These are phyloP conservation scores for Cajanus cajan DNA, from an alignment of 306 rosid genomes.

Conservation along the genomic window DNA sequence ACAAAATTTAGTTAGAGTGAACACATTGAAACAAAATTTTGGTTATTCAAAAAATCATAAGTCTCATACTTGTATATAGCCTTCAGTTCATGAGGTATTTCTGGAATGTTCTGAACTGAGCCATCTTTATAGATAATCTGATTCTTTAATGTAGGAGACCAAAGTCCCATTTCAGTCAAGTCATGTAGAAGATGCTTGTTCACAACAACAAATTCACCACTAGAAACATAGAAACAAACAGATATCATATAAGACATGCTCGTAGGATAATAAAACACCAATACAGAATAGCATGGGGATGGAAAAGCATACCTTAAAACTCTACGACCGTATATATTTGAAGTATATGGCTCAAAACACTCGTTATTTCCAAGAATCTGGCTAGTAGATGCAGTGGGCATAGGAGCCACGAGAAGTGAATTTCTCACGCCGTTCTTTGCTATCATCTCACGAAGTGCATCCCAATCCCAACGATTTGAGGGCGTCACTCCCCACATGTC, in stretches of 20 bases:
- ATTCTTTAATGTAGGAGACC: constrained; percentile 75
- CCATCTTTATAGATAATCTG: constrained; percentile 66
- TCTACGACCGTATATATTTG: constrained; percentile 75
- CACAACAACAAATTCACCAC: constrained; percentile 93
- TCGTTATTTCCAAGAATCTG: constrained; percentile 92
- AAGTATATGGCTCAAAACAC: constrained; percentile 90
- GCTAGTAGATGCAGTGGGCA: constrained; percentile 96
- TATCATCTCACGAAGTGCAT: constrained; percentile 48
- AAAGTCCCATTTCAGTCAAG: constrained; percentile 76
- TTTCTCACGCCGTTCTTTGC: constrained; percentile 63
- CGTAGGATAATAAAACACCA: not conserved
- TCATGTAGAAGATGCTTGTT: constrained; percentile 88
- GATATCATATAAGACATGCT: not conserved
- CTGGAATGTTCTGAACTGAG: constrained; percentile 61
- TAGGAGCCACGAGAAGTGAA: constrained; percentile 85
- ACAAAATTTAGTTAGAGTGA: constrained; percentile 28
- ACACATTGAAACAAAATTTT: not conserved
- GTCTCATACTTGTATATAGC: constrained; percentile 64
- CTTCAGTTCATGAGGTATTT: constrained; percentile 67
- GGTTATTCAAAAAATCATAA: not conserved
- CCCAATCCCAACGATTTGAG: constrained; percentile 75
- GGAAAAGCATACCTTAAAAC: constrained; percentile 63
- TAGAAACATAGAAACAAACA: constrained; percentile 29
- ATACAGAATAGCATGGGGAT: not conserved
- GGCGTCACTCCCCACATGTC: constrained; percentile 84